A percentile compares a stretch with the other conserved stretches of the same genome.
Evolutionary conservation across 208 protist genomes (phyloP).

Genomic region (Acanthamoeba rhysodes): DNA sequence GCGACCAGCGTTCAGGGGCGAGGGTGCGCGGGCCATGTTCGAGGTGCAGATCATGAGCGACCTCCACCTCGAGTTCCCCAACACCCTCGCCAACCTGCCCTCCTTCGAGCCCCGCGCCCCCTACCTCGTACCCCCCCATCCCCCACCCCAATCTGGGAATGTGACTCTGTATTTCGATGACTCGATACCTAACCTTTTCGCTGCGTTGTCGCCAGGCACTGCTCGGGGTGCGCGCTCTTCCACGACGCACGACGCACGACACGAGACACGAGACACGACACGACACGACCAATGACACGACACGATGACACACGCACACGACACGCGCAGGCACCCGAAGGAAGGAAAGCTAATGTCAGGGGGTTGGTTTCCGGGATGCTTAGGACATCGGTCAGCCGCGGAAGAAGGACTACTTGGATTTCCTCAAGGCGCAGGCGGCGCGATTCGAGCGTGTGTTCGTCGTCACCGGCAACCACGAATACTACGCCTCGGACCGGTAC

Average conservation of each 20-base stretch:
- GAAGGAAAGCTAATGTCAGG: too few relatives aligned
- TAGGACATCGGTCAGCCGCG: slow-evolving; percentile 59
- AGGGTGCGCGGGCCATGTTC: not conserved
- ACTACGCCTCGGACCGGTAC: slow-evolving; percentile 18
- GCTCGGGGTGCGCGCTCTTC: not conserved
- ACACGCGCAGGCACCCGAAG: too few relatives aligned
- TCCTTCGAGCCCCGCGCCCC: slow-evolving; percentile 1
- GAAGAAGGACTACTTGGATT: slow-evolving; percentile 22
- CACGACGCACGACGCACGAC: too few relatives aligned
- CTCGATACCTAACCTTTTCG: too few relatives aligned
- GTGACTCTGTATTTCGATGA: too few relatives aligned
- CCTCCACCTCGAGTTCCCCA: slow-evolving; percentile 26
- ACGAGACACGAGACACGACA: not conserved
- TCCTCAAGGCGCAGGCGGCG: not conserved
- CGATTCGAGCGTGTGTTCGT: slow-evolving; percentile 56
- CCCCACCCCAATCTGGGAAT: too few relatives aligned
- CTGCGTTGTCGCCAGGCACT: not conserved
- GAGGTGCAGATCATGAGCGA: slow-evolving; percentile 17
- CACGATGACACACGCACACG: not conserved
- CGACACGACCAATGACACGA: too few relatives aligned
- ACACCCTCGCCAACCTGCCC: not conserved
- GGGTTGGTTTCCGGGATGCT: too few relatives aligned
- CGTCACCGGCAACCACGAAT: slow-evolving; percentile 62
- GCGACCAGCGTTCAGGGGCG: too few relatives aligned
- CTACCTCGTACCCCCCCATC: not conserved